Evolutionary conservation across 495 filamentous ascomycete species (phyloP), one percentile per base, ranked within the genome.

Genomic region (Neurospora sp.): DNA sequence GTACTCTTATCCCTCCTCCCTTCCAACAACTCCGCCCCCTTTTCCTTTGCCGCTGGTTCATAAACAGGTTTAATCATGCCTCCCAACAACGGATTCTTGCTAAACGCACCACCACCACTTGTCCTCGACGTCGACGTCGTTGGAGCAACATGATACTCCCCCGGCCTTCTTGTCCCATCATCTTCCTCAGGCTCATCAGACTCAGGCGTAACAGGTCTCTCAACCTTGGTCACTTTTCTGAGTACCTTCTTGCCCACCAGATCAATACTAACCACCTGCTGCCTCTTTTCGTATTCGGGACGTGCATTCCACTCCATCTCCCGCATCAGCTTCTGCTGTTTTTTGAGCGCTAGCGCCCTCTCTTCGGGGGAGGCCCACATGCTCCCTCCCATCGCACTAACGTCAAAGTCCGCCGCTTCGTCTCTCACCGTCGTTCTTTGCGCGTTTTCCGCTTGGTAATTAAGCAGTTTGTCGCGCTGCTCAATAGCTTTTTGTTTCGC

Each of bases 381-480:
- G 74, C 89, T 95, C 4, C 90, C 86, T 39, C 88, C 85, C 41
- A 84, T 84, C 0, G 91, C 88, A 3, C 1, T 66, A 0, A 90
- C 92, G 71, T 98, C 96, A 75, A 96, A 98, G 77, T 99, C 96
- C 0, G 95, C 91, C 2, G 93, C 95, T 80, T 99, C 95, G 80
- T 99, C 96, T 31, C 94, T 89, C 14, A 99, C 91, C 39, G 91
- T 93, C 4, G 96, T 99, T 11, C 96, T 85, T 66, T 89, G 88
- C 0, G 95, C 94, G 75, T 97, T 97, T 77, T 97, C 90, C 10
- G 93, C 90, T 79, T 99, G 96, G 81, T 93, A 99, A 1, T 83
- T 83, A 0, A 99, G 86, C 3, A 99, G 85, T 71, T 87, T 91
- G 78, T 99, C 94, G 0, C 95, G 87, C 74, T 99, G 96, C 72